Evolutionary conservation across 139 green algal genomes (phyloP).

Genomic region (Chara braunii): DNA sequence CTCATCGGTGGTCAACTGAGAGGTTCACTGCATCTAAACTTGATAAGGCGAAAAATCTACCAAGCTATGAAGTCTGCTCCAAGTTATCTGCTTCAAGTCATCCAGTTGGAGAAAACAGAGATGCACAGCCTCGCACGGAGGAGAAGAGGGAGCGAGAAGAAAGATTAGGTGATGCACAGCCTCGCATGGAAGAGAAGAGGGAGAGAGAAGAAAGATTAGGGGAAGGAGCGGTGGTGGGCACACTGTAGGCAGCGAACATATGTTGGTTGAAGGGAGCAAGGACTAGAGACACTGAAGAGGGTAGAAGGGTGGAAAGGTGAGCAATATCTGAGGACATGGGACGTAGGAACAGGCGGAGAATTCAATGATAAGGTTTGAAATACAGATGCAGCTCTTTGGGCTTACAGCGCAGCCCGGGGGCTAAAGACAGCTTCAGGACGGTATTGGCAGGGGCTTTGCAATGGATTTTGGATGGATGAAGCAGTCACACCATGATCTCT

Average conservation of each 20-base stretch:
- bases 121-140: too few species aligned
- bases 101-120: too few species aligned
- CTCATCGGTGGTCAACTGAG: too few species aligned
- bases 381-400: conserved; percentile 21
- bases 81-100: too few species aligned
- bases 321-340: background rate
- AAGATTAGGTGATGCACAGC: too few species aligned
- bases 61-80: too few species aligned
- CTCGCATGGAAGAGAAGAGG: too few species aligned
- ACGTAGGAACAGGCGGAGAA: background rate
- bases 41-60: too few species aligned
- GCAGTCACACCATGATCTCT: conserved; percentile 67
- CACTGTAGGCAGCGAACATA: background rate
- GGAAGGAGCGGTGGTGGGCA: background rate
- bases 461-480: conserved; percentile 49
- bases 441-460: background rate
- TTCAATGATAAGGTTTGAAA: conserved; percentile 8
- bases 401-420: conserved; percentile 3
- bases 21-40: too few species aligned
- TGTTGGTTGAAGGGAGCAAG: background rate
- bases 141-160: too few species aligned
- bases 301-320: background rate
- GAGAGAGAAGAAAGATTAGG: background rate
- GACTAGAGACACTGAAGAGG: background rate
- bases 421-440: conserved; percentile 62